phyloP scores from a whole-genome alignment of 768 basidiomycete species.

The Floccularia luteovirens region DNA sequence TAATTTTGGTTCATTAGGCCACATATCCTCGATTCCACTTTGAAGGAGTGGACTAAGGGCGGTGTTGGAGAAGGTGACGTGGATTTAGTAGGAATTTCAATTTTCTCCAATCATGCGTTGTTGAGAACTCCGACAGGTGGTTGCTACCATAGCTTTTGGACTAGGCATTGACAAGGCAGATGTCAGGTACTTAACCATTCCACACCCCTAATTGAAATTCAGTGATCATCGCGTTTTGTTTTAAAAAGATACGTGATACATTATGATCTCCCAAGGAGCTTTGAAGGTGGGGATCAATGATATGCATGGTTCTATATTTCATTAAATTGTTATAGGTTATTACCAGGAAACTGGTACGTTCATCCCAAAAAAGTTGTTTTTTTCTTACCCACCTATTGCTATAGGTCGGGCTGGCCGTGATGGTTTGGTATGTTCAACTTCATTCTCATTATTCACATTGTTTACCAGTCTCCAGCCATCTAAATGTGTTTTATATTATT shows the following conservation, averaged over 20 bases:
- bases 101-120: neutral
- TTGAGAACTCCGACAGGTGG: conserved; percentile 35
- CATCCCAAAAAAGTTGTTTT: neutral
- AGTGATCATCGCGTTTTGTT: neutral
- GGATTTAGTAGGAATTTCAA: conserved; percentile 44
- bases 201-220: neutral
- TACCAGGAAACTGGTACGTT: conserved; percentile 78
- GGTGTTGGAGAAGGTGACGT: conserved; percentile 43
- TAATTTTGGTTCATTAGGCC: conserved; percentile 21
- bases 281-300: conserved; percentile 50
- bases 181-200: conserved; percentile 48
- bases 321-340: conserved; percentile 41
- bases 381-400: conserved; percentile 5
- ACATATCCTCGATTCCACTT: conserved; percentile 42
- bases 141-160: conserved; percentile 80
- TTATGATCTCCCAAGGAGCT: conserved; percentile 75
- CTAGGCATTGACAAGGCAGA: conserved; percentile 83
- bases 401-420: conserved; percentile 76
- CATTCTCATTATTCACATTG: conserved; percentile 1
- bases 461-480: conserved; percentile 42
- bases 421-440: conserved; percentile 40
- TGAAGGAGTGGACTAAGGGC: conserved; percentile 51
- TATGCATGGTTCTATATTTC: neutral
- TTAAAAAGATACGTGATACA: conserved; percentile 62
- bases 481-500: conserved; percentile 80